These are phyloP conservation scores for Stellera chamaejasme DNA, from an alignment of 345 rosid species.

Conservation along the genomic window DNA sequence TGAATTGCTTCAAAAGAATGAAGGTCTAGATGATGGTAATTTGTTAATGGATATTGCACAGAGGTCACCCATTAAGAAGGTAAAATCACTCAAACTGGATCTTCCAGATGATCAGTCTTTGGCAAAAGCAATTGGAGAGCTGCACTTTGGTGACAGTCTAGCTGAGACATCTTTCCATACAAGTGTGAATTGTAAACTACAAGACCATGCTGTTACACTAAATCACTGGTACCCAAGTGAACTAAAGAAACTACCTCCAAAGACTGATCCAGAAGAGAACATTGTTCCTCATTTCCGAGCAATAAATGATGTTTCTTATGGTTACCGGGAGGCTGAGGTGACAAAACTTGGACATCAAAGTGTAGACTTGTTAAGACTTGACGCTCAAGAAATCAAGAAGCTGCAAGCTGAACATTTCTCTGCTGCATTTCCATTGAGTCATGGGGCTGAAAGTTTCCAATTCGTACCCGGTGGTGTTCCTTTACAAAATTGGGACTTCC, in stretches of 20 bases:
- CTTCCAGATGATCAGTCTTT: constrained; percentile 52
- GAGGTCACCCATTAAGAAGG: constrained; percentile 22
- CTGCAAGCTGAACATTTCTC: constrained; percentile 32
- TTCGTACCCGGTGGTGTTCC: constrained; percentile 21
- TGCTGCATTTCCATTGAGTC: constrained; percentile 31
- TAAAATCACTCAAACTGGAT: constrained; percentile 25
- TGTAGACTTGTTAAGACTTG: constrained; percentile 18
- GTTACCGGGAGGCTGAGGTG: constrained; percentile 27
- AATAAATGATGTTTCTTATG: constrained; percentile 22
- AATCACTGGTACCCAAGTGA: constrained; percentile 20
- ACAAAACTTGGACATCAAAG: constrained; percentile 25
- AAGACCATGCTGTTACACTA: constrained; percentile 16
- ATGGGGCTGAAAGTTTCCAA: constrained; percentile 34
- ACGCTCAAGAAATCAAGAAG: constrained; percentile 31
- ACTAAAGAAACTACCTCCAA: constrained; percentile 22
- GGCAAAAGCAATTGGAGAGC: constrained; percentile 43
- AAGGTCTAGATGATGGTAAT: constrained; percentile 20
- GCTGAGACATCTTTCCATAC: constrained; percentile 8
- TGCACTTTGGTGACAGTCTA: constrained; percentile 24
- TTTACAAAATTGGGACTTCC: constrained; percentile 32
- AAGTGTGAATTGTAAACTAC: constrained; percentile 19
- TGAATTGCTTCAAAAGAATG: constrained; percentile 25
- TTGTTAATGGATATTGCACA: constrained; percentile 16
- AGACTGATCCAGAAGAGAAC: constrained; percentile 19
- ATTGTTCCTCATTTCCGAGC: constrained; percentile 30